Evolutionary conservation across 2,329 filamentous ascomycete species (phyloP).

Genomic region (Exophiala phaeomuriformis): DNA sequence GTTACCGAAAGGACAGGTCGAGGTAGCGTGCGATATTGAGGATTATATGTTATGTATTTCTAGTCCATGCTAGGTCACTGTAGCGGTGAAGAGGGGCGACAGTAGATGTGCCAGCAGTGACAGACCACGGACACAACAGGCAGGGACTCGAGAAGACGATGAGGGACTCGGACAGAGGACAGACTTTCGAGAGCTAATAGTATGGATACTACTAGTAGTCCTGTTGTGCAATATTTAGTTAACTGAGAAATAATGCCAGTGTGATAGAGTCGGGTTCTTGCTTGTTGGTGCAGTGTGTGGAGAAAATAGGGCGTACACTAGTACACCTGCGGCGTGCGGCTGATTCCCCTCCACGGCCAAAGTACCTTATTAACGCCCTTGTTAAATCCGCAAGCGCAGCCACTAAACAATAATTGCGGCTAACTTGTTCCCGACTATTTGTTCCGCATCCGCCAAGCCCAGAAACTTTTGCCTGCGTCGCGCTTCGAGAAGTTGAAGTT

Average conservation of each 20-base stretch:
- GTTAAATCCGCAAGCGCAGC: background rate
- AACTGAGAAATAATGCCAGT: no score
- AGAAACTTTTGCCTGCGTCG: constrained; percentile 19
- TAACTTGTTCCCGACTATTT: background rate
- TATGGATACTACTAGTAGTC: background rate
- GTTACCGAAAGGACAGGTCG: constrained; percentile 14
- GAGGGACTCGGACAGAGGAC: background rate
- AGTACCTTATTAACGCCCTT: constrained; percentile 24
- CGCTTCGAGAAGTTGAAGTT: background rate
- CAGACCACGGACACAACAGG: background rate
- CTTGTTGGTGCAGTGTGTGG: no score
- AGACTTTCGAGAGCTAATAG: background rate
- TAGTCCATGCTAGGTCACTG: constrained; percentile 19
- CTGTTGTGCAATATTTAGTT: no score
- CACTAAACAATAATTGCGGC: background rate
- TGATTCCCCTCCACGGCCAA: no score
- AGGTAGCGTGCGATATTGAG: constrained; percentile 4
- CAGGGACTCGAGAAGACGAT: background rate
- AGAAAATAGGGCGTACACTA: no score
- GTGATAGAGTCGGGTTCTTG: no score
- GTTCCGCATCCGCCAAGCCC: background rate
- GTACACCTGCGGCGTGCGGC: no score
- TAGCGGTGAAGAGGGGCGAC: background rate
- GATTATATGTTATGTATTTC: constrained; percentile 7
- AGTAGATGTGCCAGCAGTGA: background rate